Evolutionary conservation across 2,329 filamentous ascomycete species (phyloP), one percentile per base, ranked within the genome.

Genomic region (Juglanconis sp.): DNA sequence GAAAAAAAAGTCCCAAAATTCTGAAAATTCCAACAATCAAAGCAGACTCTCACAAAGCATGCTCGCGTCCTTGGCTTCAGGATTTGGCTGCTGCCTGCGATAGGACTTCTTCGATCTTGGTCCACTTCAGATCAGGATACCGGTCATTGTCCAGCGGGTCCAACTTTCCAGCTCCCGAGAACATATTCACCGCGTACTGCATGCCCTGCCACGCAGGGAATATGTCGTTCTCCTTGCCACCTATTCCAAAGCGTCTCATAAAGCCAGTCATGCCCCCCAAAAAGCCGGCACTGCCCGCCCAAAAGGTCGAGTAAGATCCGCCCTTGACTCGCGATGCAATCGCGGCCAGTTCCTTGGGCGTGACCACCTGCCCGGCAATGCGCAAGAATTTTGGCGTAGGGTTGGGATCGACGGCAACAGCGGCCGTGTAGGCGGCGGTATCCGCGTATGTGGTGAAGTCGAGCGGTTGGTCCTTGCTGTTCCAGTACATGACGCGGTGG

Each of bases 191-290:
- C 57, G 64, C 61, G 32, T 65, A 65, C 38, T 65, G 64, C 64
- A 65, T 64, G 17, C 64, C 64, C 51, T 65, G 64, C 64, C 64
- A 65, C 11, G 57, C 57, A n/a, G 64, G 64, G 32, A 65, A 58
- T 5, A 61, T 13, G 13, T 61, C 58, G 6, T 59, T 50, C 31
- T 62, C 62, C 10, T 59, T 51, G 6, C 64, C 64, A 1, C 61
- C 61, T 11, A 63, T 48, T 11, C 58, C 56, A 15, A 64, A 57
- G 1, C 57, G 57, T 50, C 59, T 53, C 60, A 65, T 61, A 2
- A 57, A 44, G 4, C 53, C 35, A 13, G 63, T 58, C 8, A 48
- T 38, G 8, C 58, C 51, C 32, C 58, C 60, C 34, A 64, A 46
- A 11, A 64, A 60, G 6, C 64, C 59, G 4, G 57, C 34, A n/a